These are phyloP conservation scores for Metschnikowia continentalis DNA, from an alignment of 805 yeast species.

Conservation along the genomic window DNA sequence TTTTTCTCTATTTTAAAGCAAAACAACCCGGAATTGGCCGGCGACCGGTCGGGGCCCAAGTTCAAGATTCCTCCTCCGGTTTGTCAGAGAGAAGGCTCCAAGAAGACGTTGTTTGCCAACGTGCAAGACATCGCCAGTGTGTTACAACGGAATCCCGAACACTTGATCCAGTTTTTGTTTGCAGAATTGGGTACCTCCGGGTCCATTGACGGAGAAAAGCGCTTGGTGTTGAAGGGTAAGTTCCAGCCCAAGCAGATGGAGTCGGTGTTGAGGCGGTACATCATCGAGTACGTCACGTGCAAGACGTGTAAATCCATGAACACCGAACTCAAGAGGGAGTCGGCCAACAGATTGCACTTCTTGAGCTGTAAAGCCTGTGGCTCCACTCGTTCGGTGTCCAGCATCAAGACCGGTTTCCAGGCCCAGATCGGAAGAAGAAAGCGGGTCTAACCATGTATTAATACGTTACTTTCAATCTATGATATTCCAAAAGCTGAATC, in stretches of 20 bases:
- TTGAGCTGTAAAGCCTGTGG: conserved; percentile 98
- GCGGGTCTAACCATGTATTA: conserved; percentile 36
- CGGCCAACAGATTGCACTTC: conserved; percentile 93
- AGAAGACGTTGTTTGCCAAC: conserved; percentile 93
- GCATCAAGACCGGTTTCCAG: conserved; percentile 99
- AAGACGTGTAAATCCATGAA: conserved; percentile 98
- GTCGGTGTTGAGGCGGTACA: conserved; percentile 91
- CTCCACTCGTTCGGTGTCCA: conserved; percentile 91
- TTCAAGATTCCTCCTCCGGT: conserved; percentile 97
- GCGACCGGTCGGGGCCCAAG: conserved; percentile 88
- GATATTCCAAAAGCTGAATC: too few relatives aligned
- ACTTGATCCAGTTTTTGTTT: conserved; percentile 91
- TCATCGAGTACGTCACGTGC: conserved; percentile 96
- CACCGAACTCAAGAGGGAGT: conserved; percentile 92
- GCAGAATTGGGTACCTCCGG: conserved; percentile 99
- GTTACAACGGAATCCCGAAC: conserved; percentile 95
- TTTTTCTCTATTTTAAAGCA: conserved; percentile 82
- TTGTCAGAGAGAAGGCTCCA: conserved; percentile 94
- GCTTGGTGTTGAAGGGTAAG: conserved; percentile 96
- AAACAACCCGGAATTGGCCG: conserved; percentile 97
- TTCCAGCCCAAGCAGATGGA: conserved; percentile 98
- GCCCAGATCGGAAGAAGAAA: conserved; percentile 93
- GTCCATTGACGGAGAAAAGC: conserved; percentile 95
- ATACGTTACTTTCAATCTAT: background rate
- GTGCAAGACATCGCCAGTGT: conserved; percentile 92